Conservation (phyloP, 176 grass and related monocot genomes). For the Avena insularis region DNA sequence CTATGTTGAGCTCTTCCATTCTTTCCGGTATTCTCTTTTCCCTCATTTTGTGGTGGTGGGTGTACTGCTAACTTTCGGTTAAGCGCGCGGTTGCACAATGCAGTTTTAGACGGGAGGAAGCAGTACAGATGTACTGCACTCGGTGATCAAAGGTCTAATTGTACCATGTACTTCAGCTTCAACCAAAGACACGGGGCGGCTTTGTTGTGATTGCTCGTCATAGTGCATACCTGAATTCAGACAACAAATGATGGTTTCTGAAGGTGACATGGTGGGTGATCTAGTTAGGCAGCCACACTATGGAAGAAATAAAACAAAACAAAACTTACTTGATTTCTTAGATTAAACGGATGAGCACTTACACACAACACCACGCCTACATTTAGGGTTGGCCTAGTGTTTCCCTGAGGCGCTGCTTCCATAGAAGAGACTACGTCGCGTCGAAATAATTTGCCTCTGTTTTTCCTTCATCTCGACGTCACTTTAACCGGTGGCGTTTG, state of each 20-base stretch:
- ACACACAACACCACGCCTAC: too few species aligned
- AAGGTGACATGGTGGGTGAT: background rate
- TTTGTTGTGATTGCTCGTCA: background rate
- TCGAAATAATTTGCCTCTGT: too few species aligned
- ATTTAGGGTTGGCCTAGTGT: too few species aligned
- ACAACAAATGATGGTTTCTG: background rate
- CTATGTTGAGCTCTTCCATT: background rate
- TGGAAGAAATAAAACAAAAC: background rate
- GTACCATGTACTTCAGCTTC: background rate
- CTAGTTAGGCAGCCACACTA: background rate
- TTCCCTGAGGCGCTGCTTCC: too few species aligned
- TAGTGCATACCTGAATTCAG: background rate
- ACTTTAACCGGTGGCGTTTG: too few species aligned
- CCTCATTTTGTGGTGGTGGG: constrained; percentile 3
- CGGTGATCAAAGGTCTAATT: background rate
- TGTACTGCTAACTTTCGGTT: background rate
- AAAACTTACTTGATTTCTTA: too few species aligned
- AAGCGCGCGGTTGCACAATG: background rate
- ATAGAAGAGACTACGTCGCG: too few species aligned
- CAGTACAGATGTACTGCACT: background rate
- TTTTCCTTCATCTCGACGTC: too few species aligned
- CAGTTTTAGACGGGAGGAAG: background rate
- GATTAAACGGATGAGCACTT: too few species aligned
- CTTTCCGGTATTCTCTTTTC: background rate
- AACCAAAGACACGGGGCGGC: background rate